phyloP scores from a whole-genome alignment of 1,284 basidiomycete genomes.

The Rhodofomes roseus region DNA sequence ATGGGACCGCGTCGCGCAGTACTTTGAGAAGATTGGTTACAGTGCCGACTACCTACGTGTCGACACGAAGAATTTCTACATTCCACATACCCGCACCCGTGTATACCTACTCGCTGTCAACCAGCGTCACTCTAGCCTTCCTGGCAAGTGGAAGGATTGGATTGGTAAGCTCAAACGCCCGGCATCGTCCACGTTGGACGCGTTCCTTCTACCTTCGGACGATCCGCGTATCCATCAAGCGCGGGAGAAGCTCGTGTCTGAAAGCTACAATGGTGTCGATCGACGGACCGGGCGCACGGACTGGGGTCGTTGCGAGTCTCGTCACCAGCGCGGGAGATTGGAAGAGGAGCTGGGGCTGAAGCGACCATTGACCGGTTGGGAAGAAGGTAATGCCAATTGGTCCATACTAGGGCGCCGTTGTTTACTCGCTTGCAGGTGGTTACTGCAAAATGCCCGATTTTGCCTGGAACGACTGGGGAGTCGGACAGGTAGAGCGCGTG shows the following conservation, averaged over 20 bases:
- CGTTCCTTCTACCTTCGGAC: slow-evolving; percentile 87
- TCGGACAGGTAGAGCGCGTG: slow-evolving; percentile 88
- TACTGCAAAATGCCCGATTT: slow-evolving; percentile 87
- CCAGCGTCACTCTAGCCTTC: slow-evolving; percentile 52
- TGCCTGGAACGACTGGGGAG: slow-evolving; percentile 92
- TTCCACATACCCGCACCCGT: slow-evolving; percentile 90
- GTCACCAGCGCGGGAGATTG: slow-evolving; percentile 84
- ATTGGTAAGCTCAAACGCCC: slow-evolving; percentile 75
- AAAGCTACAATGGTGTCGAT: slow-evolving; percentile 57
- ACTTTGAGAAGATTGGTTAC: slow-evolving; percentile 78
- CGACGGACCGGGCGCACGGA: slow-evolving; percentile 73
- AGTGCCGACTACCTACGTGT: slow-evolving; percentile 71
- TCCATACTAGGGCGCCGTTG: not conserved
- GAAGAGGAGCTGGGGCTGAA: slow-evolving; percentile 83
- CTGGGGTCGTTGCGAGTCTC: slow-evolving; percentile 90
- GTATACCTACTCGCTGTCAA: slow-evolving; percentile 85
- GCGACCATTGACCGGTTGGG: slow-evolving; percentile 90
- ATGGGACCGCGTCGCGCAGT: slow-evolving; percentile 74
- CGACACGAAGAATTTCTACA: slow-evolving; percentile 93
- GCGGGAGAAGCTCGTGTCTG: slow-evolving; percentile 76
- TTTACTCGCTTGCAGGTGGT: slow-evolving; percentile 49
- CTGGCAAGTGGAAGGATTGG: slow-evolving; percentile 68
- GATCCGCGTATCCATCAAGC: slow-evolving; percentile 90
- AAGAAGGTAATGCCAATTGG: slow-evolving; percentile 58
- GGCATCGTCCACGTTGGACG: slow-evolving; percentile 87